A percentile compares a stretch with the other conserved stretches of the same genome.
Evolutionary conservation across 768 basidiomycete genomes (phyloP).

Genomic region (Boletus fagicola): DNA sequence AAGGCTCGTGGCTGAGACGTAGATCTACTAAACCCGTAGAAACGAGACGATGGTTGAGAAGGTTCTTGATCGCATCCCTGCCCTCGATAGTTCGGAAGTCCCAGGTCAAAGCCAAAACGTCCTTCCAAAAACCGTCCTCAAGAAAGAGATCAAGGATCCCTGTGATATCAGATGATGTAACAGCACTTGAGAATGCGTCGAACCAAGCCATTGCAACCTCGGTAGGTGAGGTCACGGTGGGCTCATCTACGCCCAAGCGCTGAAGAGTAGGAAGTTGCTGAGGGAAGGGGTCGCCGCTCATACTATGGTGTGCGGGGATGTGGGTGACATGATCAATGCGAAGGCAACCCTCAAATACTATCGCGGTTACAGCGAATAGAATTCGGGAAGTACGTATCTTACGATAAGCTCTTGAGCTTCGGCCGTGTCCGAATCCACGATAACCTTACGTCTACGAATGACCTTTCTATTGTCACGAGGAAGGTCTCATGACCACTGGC

Average conservation of each 20-base stretch:
- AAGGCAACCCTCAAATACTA: not conserved
- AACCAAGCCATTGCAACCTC: conserved; percentile 29
- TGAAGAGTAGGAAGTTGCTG: conserved; percentile 33
- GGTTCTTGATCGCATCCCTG: conserved; percentile 35
- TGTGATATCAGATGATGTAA: conserved; percentile 16
- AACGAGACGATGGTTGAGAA: conserved; percentile 40
- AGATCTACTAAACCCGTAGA: conserved; percentile 21
- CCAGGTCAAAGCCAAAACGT: conserved; percentile 53
- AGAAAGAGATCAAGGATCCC: conserved; percentile 29
- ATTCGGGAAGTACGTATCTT: too few species aligned
- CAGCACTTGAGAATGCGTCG: conserved; percentile 21
- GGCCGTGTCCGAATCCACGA: not conserved
- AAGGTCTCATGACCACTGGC: not conserved
- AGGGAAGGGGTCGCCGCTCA: conserved; percentile 22
- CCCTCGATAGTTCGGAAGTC: conserved; percentile 52
- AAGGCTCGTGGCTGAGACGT: conserved; percentile 19
- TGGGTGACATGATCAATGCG: not conserved
- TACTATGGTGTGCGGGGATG: not conserved
- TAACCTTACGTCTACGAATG: not conserved
- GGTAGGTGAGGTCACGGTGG: conserved; percentile 16
- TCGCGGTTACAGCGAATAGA: not conserved
- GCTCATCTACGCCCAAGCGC: conserved; percentile 24
- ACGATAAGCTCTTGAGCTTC: not conserved
- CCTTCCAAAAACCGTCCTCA: conserved; percentile 47
- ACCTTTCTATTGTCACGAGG: not conserved